These are phyloP conservation scores for Thoreauomyces humboldtii DNA, from an alignment of 192 early-diverging fungal species.

Conservation along the genomic window DNA sequence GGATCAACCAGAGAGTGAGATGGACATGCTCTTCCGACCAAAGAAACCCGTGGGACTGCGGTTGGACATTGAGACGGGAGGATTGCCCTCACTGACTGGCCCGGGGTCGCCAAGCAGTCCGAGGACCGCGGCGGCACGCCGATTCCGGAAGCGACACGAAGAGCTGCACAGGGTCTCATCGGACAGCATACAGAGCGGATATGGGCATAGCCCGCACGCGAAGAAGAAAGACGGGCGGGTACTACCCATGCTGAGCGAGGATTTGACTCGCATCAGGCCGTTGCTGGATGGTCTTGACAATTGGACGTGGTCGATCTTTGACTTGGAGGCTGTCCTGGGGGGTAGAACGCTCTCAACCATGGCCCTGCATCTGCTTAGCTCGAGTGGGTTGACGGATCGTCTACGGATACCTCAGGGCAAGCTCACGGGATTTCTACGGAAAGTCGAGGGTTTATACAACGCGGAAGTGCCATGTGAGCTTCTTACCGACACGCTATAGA, in stretches of 20 bases:
- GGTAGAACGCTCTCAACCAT: slow-evolving; percentile 29
- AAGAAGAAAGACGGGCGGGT: slow-evolving; percentile 5
- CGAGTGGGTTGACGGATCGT: slow-evolving; percentile 30
- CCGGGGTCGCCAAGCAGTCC: too few relatives aligned
- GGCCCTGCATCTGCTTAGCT: slow-evolving; percentile 37
- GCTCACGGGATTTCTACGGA: slow-evolving; percentile 36
- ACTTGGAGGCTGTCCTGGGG: slow-evolving; percentile 27
- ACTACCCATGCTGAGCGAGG: not conserved
- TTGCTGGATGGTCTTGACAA: slow-evolving; percentile 23
- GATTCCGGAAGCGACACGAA: too few relatives aligned
- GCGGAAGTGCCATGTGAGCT: slow-evolving; percentile 47
- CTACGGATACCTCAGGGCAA: slow-evolving; percentile 37
- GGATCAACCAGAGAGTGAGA: too few relatives aligned
- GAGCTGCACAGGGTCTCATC: too few relatives aligned
- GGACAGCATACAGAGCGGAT: too few relatives aligned
- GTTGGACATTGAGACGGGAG: too few relatives aligned
- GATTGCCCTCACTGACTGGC: too few relatives aligned
- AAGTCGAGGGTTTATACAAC: slow-evolving; percentile 44
- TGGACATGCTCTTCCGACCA: too few relatives aligned
- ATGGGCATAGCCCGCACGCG: too few relatives aligned
- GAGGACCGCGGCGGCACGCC: too few relatives aligned
- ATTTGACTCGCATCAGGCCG: not conserved
- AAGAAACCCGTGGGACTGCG: too few relatives aligned
- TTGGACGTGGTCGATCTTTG: slow-evolving; percentile 50
- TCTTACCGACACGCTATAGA: not conserved